A percentile compares a stretch with the other conserved stretches of the same genome.
phyloP scores from a whole-genome alignment of 1,284 basidiomycete species.

The Cutaneotrichosporon cavernicola region DNA sequence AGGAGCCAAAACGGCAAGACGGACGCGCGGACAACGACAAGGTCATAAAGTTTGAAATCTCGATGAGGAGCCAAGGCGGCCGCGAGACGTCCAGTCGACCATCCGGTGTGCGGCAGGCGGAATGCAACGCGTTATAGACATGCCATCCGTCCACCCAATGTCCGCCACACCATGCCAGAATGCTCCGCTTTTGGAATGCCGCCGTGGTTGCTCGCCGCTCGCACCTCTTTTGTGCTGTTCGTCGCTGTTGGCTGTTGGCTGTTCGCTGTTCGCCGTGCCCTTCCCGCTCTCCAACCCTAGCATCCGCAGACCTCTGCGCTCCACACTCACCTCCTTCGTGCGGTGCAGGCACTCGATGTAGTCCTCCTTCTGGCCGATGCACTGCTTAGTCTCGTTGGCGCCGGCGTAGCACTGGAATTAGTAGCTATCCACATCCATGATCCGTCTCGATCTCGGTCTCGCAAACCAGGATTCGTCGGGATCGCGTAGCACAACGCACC shows the following conservation, averaged over 20 bases:
- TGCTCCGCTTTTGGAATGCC: too few species aligned
- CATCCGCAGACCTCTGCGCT: neutral
- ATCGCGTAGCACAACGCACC: neutral
- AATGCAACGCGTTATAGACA: too few species aligned
- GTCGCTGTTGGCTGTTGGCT: neutral
- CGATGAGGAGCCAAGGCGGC: too few species aligned
- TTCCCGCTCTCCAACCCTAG: neutral
- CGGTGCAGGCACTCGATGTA: conserved; percentile 93
- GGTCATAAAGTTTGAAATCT: too few species aligned
- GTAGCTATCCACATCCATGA: neutral
- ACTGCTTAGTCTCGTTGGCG: conserved; percentile 73
- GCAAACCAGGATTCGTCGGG: neutral
- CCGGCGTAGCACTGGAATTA: conserved; percentile 78
- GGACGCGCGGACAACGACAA: neutral
- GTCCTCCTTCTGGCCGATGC: conserved; percentile 73
- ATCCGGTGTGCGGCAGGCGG: too few species aligned
- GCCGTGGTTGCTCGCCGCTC: too few species aligned
- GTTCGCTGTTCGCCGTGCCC: too few species aligned
- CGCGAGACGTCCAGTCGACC: too few species aligned
- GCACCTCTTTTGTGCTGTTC: too few species aligned
- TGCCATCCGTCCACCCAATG: too few species aligned
- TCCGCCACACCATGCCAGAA: too few species aligned
- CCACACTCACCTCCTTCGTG: conserved; percentile 72
- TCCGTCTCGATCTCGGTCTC: neutral
- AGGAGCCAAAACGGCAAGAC: neutral